Conservation (phyloP, 2,329 filamentous ascomycete species). For the Mollisia scopiformis region DNA sequence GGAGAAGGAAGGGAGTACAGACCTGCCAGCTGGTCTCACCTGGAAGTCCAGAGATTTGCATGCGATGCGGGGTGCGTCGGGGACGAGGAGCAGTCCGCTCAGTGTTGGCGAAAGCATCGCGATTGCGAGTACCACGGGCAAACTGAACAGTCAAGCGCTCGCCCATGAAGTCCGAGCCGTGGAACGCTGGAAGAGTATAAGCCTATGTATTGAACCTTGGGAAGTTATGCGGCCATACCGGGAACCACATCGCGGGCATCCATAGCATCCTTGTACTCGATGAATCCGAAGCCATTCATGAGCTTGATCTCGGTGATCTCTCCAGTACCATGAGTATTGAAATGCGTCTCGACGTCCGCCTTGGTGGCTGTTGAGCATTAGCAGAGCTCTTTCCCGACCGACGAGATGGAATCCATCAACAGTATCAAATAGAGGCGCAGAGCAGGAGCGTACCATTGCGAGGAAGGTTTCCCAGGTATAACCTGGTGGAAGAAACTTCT, state of each 20-base stretch:
- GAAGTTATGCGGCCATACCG: conserved; percentile 61
- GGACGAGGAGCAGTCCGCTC: conserved; percentile 77
- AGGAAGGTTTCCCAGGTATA: conserved; percentile 97
- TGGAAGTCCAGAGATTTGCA: conserved; percentile 97
- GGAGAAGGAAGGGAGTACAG: conserved; percentile 70
- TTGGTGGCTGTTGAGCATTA: conserved; percentile 74
- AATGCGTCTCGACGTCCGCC: conserved; percentile 94
- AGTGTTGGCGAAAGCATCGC: conserved; percentile 62
- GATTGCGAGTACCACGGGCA: conserved; percentile 80
- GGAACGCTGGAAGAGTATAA: conserved; percentile 52
- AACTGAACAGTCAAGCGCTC: conserved; percentile 98
- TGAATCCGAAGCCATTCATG: conserved; percentile 99
- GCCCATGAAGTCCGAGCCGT: conserved; percentile 98
- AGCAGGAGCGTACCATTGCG: conserved; percentile 74
- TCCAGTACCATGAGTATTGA: conserved; percentile 92
- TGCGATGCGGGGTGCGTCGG: conserved; percentile 91
- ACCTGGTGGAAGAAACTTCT: conserved; percentile 92
- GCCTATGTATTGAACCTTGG: conserved; percentile 22
- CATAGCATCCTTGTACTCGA: conserved; percentile 98
- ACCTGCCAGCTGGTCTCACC: conserved; percentile 99
- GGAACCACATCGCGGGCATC: conserved; percentile 98
- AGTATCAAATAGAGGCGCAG: neutral
- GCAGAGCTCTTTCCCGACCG: conserved; percentile 4
- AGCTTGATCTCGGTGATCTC: conserved; percentile 99
- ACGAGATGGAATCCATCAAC: neutral